Conservation (phyloP, 1,284 basidiomycete genomes). For the Heterobasidion parviporum region DNA sequence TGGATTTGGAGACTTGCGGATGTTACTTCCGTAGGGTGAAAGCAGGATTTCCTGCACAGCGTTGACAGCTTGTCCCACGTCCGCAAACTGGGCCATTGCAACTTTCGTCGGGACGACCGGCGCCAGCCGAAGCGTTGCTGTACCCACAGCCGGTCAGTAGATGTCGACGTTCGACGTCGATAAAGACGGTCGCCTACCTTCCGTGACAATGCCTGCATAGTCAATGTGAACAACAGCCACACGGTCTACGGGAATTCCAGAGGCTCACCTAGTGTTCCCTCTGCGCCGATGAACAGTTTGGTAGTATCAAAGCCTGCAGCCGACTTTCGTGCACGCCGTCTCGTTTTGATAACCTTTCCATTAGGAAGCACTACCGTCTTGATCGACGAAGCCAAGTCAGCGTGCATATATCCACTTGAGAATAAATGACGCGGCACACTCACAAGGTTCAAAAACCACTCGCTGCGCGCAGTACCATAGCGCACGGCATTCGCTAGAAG, state of each 20-base stretch:
- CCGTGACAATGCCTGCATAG: conserved; percentile 53
- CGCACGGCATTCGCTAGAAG: conserved; percentile 66
- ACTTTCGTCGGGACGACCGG: conserved; percentile 71
- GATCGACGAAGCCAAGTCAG: background rate
- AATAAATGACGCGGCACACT: conserved; percentile 21
- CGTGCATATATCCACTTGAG: background rate
- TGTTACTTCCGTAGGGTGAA: conserved; percentile 39
- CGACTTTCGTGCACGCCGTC: conserved; percentile 64
- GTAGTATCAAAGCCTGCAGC: conserved; percentile 73
- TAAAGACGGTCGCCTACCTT: conserved; percentile 31
- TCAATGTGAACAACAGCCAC: too few species aligned
- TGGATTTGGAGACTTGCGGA: conserved; percentile 33
- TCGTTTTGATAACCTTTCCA: conserved; percentile 77
- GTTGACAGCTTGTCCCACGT: conserved; percentile 54
- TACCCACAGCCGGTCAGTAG: conserved; percentile 19
- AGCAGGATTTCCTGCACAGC: conserved; percentile 78
- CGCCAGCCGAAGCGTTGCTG: conserved; percentile 72
- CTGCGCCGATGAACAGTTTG: conserved; percentile 77
- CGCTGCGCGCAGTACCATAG: conserved; percentile 71
- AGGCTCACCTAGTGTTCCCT: conserved; percentile 55
- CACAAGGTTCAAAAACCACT: conserved; percentile 64
- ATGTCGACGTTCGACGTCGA: background rate
- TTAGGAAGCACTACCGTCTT: conserved; percentile 75
- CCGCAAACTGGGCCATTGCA: conserved; percentile 63
- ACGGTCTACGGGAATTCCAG: too few species aligned